Base-by-base conservation (phyloP, 2,329 filamentous ascomycete species). In the Fonsecaea erecta region DNA sequence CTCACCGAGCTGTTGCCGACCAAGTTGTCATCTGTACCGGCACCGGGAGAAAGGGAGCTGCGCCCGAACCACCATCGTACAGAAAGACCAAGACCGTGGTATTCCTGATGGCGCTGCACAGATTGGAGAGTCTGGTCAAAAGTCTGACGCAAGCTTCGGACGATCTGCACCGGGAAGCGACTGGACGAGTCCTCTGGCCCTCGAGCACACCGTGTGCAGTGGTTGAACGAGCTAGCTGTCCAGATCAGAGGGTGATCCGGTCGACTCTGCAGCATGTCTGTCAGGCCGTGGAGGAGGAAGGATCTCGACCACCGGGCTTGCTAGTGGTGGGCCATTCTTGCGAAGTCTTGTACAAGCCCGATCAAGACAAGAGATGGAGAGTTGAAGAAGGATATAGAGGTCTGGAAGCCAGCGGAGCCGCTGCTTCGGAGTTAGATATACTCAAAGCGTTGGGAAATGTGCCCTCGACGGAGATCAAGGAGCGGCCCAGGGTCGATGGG, bases 11-110 rank as follows among this genome's bases (percentile, higher is more conserved):
- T 52, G 90, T 97, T 0, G 90, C 92, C 2, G 95, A 99, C 74
- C 93, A 98, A 77, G 89, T 99, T 0, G 84, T 99, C 28, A 86
- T 99, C n/a, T 98, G 95, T 79, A 99, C 95, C 0, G 95, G 95
- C 0, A 99, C 95, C 0, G 95, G 95, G 0, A 87, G 95, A 73
- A 96, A 96, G 78, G 95, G 95, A 12, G 90, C 86, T 61, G 83
- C 92, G 0, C 93, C 93, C 0, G 81, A 86, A n/a, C 92, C 93
- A 35, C 95, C 95, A 0, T 88, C 88, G 68, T 97, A 88, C 75
- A 86, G 93, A 0, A 76, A 84, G 1, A 90, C 86, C 8, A 85
- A 93, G 63, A 98, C 95, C 0, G 91, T 95, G 0, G 91, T 99
- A 3, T 97, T 98, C 70, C 80, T 99, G 54, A 99, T 99, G 95